Evolutionary conservation across 2,329 filamentous ascomycete species (phyloP).

Genomic region (Cercospora nicotianae): DNA sequence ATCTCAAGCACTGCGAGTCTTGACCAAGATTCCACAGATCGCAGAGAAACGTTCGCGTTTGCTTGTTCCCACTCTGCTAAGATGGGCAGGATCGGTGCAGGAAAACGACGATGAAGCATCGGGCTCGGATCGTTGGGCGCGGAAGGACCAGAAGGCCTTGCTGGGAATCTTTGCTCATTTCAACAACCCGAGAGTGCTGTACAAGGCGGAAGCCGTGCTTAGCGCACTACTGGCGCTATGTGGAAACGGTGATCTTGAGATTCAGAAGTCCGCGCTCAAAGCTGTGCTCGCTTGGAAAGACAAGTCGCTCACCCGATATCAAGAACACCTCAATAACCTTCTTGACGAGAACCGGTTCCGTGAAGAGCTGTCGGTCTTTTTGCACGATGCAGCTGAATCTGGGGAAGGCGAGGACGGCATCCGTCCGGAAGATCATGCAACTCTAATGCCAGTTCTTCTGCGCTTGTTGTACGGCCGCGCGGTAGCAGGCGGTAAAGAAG

Average conservation of each 20-base stretch:
- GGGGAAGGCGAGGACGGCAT: conserved; percentile 62
- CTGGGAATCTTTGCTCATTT: conserved; percentile 82
- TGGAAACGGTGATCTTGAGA: conserved; percentile 83
- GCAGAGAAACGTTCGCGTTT: conserved; percentile 84
- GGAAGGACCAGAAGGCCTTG: conserved; percentile 81
- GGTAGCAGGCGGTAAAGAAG: conserved; percentile 76
- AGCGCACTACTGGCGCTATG: conserved; percentile 71
- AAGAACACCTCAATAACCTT: conserved; percentile 81
- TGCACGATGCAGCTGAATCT: conserved; percentile 44
- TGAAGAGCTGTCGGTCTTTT: conserved; percentile 87
- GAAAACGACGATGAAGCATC: conserved; percentile 21
- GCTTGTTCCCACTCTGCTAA: conserved; percentile 81
- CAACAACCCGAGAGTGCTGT: conserved; percentile 80
- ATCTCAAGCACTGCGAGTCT: conserved; percentile 74
- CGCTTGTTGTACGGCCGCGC: conserved; percentile 86
- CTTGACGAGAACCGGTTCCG: conserved; percentile 90
- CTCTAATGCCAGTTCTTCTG: conserved; percentile 82
- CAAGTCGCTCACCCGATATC: conserved; percentile 70
- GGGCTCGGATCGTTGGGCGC: conserved; percentile 56
- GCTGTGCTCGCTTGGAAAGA: conserved; percentile 89
- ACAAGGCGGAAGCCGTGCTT: conserved; percentile 73
- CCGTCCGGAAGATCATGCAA: conserved; percentile 70
- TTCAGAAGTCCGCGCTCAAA: conserved; percentile 82
- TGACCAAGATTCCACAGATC: conserved; percentile 70
- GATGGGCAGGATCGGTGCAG: conserved; percentile 66